These are phyloP conservation scores for Backusella sp. DNA, from an alignment of 192 early-diverging fungal species.

Conservation along the genomic window DNA sequence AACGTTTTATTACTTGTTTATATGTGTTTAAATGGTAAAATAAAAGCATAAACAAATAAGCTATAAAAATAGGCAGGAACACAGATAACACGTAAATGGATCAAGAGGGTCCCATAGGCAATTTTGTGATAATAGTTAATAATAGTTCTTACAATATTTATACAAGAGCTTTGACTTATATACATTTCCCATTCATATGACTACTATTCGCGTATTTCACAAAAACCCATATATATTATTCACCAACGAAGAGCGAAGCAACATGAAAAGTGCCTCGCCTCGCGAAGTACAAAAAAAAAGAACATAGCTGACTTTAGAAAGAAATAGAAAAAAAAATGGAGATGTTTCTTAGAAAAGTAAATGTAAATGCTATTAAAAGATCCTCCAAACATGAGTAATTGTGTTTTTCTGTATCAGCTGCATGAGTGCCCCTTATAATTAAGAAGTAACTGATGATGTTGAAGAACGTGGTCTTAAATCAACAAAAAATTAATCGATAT, in stretches of 20 bases:
- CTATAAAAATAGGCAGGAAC: neutral
- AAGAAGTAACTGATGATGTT: neutral
- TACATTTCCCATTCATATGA: neutral
- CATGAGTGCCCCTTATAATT: neutral
- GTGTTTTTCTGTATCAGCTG: neutral
- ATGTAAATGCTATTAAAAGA: neutral
- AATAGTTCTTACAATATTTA: neutral
- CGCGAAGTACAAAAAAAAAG: neutral
- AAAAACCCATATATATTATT: too few species aligned
- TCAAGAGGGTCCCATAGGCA: neutral
- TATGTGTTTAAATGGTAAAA: neutral
- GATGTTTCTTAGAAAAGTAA: neutral
- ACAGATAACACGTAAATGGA: neutral
- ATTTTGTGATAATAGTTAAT: neutral
- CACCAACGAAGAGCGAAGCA: too few species aligned
- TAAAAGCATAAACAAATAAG: neutral
- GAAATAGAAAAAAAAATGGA: neutral
- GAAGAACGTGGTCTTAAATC: neutral
- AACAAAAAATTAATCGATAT: neutral
- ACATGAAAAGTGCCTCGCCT: too few species aligned
- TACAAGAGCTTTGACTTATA: neutral
- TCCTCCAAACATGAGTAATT: neutral
- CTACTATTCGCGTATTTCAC: too few species aligned
- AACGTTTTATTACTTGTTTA: neutral
- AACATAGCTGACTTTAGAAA: neutral